Conservation (phyloP, 2,329 filamentous ascomycete species). For the Escovopsis sp. region DNA sequence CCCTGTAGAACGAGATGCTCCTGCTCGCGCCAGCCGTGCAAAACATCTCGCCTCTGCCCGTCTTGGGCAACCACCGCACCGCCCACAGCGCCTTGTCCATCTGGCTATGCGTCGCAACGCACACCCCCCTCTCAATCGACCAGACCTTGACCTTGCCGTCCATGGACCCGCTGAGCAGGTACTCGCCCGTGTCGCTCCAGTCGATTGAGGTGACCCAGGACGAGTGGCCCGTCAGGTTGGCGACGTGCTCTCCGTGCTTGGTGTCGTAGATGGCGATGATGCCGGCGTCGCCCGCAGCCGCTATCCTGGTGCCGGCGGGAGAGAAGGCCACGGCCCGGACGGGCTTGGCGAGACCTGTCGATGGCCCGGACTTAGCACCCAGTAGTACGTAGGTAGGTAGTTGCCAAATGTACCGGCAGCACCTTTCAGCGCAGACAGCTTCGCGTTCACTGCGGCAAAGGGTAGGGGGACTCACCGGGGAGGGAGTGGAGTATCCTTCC, state of each 20-base stretch:
- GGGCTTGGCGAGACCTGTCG: slow-evolving; percentile 64
- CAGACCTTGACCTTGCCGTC: slow-evolving; percentile 95
- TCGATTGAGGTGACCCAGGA: slow-evolving; percentile 86
- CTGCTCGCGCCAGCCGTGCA: slow-evolving; percentile 63
- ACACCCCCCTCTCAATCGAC: slow-evolving; percentile 70
- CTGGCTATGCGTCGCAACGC: slow-evolving; percentile 88
- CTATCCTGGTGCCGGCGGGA: slow-evolving; percentile 68
- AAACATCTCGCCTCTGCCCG: slow-evolving; percentile 54
- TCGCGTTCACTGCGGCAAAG: not conserved
- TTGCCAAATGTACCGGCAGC: too few species aligned
- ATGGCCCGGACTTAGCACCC: too few species aligned
- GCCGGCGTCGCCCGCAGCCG: slow-evolving; percentile 76
- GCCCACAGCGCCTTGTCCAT: slow-evolving; percentile 75
- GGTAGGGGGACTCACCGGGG: slow-evolving; percentile 40
- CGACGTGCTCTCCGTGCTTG: slow-evolving; percentile 80
- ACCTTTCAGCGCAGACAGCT: too few species aligned
- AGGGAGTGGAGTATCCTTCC: slow-evolving; percentile 76
- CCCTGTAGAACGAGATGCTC: slow-evolving; percentile 69
- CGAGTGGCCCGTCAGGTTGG: slow-evolving; percentile 62
- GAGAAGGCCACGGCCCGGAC: slow-evolving; percentile 80
- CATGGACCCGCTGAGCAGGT: slow-evolving; percentile 71
- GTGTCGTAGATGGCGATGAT: slow-evolving; percentile 90
- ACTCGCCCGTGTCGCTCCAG: slow-evolving; percentile 90
- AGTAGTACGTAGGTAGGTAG: too few species aligned
- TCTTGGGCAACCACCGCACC: slow-evolving; percentile 70